Evolutionary conservation across 2,329 filamentous ascomycete genomes (phyloP), one percentile per base, ranked within the genome.

Genomic region (Trematosphaeria pertusa): DNA sequence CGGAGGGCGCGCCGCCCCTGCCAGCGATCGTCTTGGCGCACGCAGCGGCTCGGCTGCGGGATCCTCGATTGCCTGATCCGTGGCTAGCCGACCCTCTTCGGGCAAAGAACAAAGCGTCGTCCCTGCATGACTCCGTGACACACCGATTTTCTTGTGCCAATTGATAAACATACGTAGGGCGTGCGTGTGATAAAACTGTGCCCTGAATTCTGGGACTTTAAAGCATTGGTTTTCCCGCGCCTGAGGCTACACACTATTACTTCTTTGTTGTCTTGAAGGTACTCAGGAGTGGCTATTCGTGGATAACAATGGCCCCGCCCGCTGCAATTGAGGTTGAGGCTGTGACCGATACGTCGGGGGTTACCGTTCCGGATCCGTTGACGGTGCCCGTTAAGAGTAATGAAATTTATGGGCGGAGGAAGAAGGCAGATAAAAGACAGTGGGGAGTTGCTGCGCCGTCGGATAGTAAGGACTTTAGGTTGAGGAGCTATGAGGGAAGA

Each of bases 381-480:
- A 86, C 84, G 33, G 72, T 59, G 18, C 66, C 67, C 5, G 58
- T 73, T n/a, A 55, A 62, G 21, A 70, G 90, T 65, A 81, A 86
- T 58, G 84, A 84, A 50, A 84, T 96, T 46, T 72, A 81, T 43
- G 83, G 82, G 30, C 80, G 87, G 58, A 83, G 93, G 37, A 81
- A 81, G 51, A 89, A 87, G 62, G 81, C 84, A n/a, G 87, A 87
- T 3, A 85, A 83, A 62, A 78, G 94, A 30, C 70, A 73, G 79
- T 88, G 53, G 89, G 88, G 88, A 28, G 82, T 90, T 36, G 93
- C 92, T 22, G 89, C 91, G 8, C 81, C 82, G 39, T 87, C 88
- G 2, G 86, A 87, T 71, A 89, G 89, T 70, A 87, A 92, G 61
- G 85, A 88, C 78, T 97, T 95, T 74, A 94, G 81, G 83, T 49